Conservation (phyloP, 2,329 filamentous ascomycete species). For the Pseudonectria buxi region DNA sequence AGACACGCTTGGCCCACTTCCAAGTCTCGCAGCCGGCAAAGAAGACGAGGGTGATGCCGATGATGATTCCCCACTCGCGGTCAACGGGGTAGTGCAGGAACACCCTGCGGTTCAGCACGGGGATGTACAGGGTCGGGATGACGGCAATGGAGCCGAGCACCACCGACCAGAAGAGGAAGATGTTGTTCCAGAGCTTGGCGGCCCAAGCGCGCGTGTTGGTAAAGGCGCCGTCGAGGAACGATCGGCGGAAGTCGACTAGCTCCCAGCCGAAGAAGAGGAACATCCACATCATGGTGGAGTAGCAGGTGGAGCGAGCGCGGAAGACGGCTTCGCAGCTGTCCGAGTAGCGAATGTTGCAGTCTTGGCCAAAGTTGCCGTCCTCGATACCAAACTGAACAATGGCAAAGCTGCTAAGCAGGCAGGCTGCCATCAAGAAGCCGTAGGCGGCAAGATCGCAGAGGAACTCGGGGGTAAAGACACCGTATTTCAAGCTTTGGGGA, state of each 20-base stretch:
- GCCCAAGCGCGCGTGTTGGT: slow-evolving; percentile 48
- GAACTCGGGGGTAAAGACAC: slow-evolving; percentile 60
- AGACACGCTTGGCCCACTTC: slow-evolving; percentile 60
- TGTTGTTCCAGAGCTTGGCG: slow-evolving; percentile 47
- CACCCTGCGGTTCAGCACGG: slow-evolving; percentile 56
- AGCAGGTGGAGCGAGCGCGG: slow-evolving; percentile 58
- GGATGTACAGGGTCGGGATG: slow-evolving; percentile 61
- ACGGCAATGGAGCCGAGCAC: slow-evolving; percentile 49
- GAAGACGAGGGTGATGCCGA: slow-evolving; percentile 54
- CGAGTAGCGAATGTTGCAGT: slow-evolving; percentile 51
- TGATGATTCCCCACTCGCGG: slow-evolving; percentile 65
- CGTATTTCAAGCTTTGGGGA: slow-evolving; percentile 47
- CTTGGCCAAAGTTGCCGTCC: slow-evolving; percentile 48
- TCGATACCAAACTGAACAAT: slow-evolving; percentile 50
- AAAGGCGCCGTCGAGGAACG: slow-evolving; percentile 55
- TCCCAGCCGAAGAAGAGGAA: slow-evolving; percentile 65
- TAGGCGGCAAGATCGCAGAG: slow-evolving; percentile 57
- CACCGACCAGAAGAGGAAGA: slow-evolving; percentile 44
- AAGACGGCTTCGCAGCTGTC: slow-evolving; percentile 51
- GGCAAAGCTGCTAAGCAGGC: slow-evolving; percentile 50
- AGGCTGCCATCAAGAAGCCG: slow-evolving; percentile 56
- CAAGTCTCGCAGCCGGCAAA: slow-evolving; percentile 57
- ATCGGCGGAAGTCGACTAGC: slow-evolving; percentile 57
- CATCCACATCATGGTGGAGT: slow-evolving; percentile 61
- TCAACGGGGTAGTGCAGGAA: slow-evolving; percentile 60